phyloP scores from a whole-genome alignment of 2,329 filamentous ascomycete species.

The Alternaria sp. region DNA sequence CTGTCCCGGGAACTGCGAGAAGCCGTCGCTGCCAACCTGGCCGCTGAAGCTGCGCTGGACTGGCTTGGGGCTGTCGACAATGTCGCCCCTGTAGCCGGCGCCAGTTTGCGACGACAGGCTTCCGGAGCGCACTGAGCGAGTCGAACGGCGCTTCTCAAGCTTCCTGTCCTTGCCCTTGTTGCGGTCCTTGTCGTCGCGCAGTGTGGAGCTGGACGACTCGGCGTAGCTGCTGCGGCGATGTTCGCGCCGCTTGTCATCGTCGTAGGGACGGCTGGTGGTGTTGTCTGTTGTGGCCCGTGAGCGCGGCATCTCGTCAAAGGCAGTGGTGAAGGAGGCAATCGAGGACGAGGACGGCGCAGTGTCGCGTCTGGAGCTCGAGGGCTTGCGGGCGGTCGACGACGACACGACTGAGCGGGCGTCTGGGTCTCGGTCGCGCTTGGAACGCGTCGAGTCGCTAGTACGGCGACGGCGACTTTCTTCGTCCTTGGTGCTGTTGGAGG shows the following conservation, averaged over 20 bases:
- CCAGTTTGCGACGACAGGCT: constrained; percentile 40
- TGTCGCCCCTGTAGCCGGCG: constrained; percentile 41
- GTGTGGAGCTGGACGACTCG: constrained; percentile 37
- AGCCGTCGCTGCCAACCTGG: constrained; percentile 43
- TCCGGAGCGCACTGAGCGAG: constrained; percentile 40
- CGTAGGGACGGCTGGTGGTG: constrained; percentile 47
- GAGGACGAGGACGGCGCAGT: constrained; percentile 47
- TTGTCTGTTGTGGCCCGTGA: constrained; percentile 23
- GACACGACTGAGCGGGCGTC: constrained; percentile 50
- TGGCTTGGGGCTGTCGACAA: constrained; percentile 41
- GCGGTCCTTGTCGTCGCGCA: constrained; percentile 44
- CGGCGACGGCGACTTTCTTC: constrained; percentile 39
- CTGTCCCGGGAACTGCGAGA: constrained; percentile 50
- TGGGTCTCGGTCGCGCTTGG: constrained; percentile 43
- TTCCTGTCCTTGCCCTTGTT: constrained; percentile 40
- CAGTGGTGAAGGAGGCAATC: constrained; percentile 53
- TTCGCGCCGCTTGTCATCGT: constrained; percentile 40
- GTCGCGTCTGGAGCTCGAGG: constrained; percentile 43
- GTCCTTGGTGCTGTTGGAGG: constrained; percentile 36
- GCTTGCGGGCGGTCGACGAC: constrained; percentile 46
- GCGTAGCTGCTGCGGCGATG: constrained; percentile 45
- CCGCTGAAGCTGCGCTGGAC: constrained; percentile 39
- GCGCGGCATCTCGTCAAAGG: constrained; percentile 43
- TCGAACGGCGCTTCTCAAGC: constrained; percentile 43
- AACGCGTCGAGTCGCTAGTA: constrained; percentile 38